Evolutionary conservation across 2,329 filamentous ascomycete species (phyloP), one percentile per base, ranked within the genome.

Genomic region (Xylaria sp.): DNA sequence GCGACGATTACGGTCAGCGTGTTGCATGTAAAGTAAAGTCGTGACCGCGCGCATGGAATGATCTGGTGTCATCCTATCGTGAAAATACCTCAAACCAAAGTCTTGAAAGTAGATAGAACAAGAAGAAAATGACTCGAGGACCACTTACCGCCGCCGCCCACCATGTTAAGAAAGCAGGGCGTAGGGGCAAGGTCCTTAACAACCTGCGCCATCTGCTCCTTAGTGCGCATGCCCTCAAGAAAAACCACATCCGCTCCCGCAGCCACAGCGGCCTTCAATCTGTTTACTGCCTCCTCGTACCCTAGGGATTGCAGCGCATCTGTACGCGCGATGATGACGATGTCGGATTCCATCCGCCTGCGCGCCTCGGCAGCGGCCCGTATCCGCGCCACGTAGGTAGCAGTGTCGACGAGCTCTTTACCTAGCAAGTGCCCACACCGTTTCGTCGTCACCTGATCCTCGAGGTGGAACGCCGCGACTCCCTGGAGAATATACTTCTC

Each of bases 251-350:
- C 86, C 3, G 85, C 85, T 13, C 86, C 85, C 13, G 81, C 81
- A 3, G 80, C 78, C 2, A 82, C 75, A 0, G 86, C 85, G 3
- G 75, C 78, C 67, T 76, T 77, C 36, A 88, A 73, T 1, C 86
- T 78, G 10, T 74, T 75, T 15, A 86, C 71, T 0, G 84, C 82
- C 65, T 84, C 84, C 2, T 85, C 83, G 71, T 84, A 88, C 0
- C 85, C 86, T 1, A 80, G 77, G 1, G 79, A 78, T 58, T 85
- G 83, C 9, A 86, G 76, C 0, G 86, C 83, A 71, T 89, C 87
- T 3, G 87, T 89, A 13, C 87, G 81, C 5, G 86, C 87, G 67
- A 89, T 88, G 62, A 89, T 83, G 31, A 89, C 81, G 53, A 89
- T 87, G 68, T 88, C 86, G 11, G 80, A 77, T 6, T 77, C 78